Conservation (phyloP, 2,329 filamentous ascomycete species). For the Neopestalotiopsis rosae region DNA sequence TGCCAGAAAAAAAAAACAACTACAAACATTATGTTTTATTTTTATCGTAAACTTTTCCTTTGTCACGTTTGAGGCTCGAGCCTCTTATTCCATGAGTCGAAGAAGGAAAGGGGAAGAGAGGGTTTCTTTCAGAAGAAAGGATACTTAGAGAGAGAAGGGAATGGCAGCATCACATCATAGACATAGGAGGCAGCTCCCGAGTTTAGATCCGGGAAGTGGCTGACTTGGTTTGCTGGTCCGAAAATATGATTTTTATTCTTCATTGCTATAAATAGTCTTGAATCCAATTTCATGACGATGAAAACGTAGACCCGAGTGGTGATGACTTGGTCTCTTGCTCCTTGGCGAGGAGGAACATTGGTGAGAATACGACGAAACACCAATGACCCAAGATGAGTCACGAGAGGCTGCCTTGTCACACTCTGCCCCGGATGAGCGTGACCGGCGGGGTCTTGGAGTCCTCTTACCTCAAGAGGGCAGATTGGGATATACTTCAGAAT, state of each 20-base stretch:
- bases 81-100: neutral
- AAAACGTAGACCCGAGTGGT: neutral
- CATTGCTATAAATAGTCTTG: neutral
- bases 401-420: too few species aligned
- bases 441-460: too few species aligned
- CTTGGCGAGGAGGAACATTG: too few species aligned
- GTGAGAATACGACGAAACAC: too few species aligned
- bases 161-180: neutral
- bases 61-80: neutral
- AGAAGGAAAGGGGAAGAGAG: neutral
- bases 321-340: too few species aligned
- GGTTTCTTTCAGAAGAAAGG: neutral
- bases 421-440: too few species aligned
- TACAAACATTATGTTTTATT: neutral
- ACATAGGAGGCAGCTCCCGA: neutral
- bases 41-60: neutral
- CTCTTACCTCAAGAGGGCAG: too few species aligned
- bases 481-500: too few species aligned
- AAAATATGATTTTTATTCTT: neutral
- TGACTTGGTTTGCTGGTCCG: neutral
- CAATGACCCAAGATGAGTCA: too few species aligned
- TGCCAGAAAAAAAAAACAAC: neutral
- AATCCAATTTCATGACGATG: constrained; percentile 3
- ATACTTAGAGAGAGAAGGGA: neutral
- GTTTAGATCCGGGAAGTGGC: neutral